Evolutionary conservation across 208 protist species (phyloP).

Genomic region (Trypanosoma mega): DNA sequence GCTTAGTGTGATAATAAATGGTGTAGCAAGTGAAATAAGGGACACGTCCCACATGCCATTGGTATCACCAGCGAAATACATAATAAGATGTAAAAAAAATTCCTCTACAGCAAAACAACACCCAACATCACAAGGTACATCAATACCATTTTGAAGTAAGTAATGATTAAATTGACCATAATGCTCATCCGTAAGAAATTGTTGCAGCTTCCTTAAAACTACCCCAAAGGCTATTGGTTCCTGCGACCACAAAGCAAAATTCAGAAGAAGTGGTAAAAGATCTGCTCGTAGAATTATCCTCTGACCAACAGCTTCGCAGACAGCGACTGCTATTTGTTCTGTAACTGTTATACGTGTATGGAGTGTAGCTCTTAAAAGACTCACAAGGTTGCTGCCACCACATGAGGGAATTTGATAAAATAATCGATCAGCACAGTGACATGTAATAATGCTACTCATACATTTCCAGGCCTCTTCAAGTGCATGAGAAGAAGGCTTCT

Average conservation of each 20-base stretch:
- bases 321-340: slow-evolving; percentile 11
- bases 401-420: slow-evolving; percentile 4
- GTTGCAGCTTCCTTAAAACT: slow-evolving; percentile 16
- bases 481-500: slow-evolving; percentile 7
- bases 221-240: slow-evolving; percentile 20
- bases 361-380: slow-evolving; percentile 17
- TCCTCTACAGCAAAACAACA: slow-evolving; percentile 27
- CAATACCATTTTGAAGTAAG: slow-evolving; percentile 17
- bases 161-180: slow-evolving; percentile 28
- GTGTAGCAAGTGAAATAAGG: slow-evolving; percentile 18
- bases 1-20: slow-evolving; percentile 18
- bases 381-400: slow-evolving; percentile 14
- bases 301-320: slow-evolving; percentile 21
- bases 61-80: slow-evolving; percentile 25
- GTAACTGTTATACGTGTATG: slow-evolving; percentile 21
- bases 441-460: slow-evolving; percentile 14
- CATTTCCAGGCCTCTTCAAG: slow-evolving; percentile 26
- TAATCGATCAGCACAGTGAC: slow-evolving; percentile 14
- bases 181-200: slow-evolving; percentile 19
- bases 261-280: slow-evolving; percentile 29
- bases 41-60: slow-evolving; percentile 24
- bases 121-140: not conserved
- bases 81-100: slow-evolving; percentile 32
- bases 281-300: slow-evolving; percentile 22
- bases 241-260: slow-evolving; percentile 35